Evolutionary conservation across 768 basidiomycete genomes (phyloP).

Genomic region (Calocybe indica): DNA sequence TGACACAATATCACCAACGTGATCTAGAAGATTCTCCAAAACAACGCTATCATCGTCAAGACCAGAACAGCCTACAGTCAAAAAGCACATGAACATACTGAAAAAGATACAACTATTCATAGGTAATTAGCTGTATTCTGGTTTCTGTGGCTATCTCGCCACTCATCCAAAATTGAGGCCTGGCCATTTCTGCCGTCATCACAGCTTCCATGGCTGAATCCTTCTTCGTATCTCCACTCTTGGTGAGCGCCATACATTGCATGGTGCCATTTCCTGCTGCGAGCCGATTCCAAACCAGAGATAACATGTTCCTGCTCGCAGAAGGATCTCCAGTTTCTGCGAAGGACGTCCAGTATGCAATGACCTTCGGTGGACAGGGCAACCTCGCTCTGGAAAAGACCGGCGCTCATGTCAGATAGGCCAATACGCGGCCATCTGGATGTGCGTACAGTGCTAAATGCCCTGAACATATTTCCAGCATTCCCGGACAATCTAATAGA

Average conservation of each 20-base stretch:
- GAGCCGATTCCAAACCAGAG: too few species aligned
- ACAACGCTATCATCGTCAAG: too few species aligned
- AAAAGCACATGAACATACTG: too few species aligned
- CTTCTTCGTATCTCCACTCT: constrained; percentile 18
- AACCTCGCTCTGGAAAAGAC: constrained; percentile 35
- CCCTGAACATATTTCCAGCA: constrained; percentile 20
- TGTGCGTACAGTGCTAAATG: not conserved
- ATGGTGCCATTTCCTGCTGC: constrained; percentile 24
- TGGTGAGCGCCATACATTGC: constrained; percentile 37
- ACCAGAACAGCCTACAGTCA: too few species aligned
- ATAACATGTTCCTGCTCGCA: too few species aligned
- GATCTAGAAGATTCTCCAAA: too few species aligned
- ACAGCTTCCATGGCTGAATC: constrained; percentile 23
- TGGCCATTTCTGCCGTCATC: constrained; percentile 20
- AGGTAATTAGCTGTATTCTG: constrained; percentile 13
- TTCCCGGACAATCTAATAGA: constrained; percentile 20
- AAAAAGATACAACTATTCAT: too few species aligned
- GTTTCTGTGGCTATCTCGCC: constrained; percentile 26
- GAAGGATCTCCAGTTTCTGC: constrained; percentile 12
- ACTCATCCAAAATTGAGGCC: constrained; percentile 39
- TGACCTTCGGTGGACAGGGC: constrained; percentile 20
- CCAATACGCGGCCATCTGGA: not conserved
- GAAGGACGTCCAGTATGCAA: constrained; percentile 43
- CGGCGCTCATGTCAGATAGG: not conserved
- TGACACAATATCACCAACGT: too few species aligned